These are phyloP conservation scores for Rhizomucor pusillus DNA, from an alignment of 371 early-diverging fungal genomes.

Conservation along the genomic window DNA sequence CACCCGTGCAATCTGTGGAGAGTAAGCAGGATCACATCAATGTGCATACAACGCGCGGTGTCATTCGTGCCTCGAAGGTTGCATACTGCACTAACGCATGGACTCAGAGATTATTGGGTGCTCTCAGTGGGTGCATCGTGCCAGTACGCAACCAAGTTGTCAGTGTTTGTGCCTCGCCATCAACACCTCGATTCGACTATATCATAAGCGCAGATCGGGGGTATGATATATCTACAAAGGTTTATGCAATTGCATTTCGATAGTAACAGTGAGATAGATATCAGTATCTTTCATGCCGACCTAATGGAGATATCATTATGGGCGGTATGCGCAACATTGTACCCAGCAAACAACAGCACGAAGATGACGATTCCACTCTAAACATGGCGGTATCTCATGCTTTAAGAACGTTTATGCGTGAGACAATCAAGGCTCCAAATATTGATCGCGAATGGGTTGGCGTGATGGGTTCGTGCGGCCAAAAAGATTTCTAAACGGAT, in stretches of 20 bases:
- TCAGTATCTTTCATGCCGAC: constrained; percentile 47
- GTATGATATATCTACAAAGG: too few species aligned
- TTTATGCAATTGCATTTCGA: too few species aligned
- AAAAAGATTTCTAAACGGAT: background rate
- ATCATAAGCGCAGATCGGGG: constrained; percentile 38
- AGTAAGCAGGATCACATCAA: background rate
- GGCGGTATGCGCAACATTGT: constrained; percentile 51
- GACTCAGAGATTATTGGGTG: constrained; percentile 27
- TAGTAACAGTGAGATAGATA: constrained; percentile 17
- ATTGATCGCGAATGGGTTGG: constrained; percentile 34
- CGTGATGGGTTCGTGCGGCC: constrained; percentile 35
- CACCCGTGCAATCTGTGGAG: constrained; percentile 13
- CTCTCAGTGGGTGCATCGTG: constrained; percentile 14
- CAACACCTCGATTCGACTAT: constrained; percentile 23
- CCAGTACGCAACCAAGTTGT: constrained; percentile 58
- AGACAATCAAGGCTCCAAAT: constrained; percentile 5
- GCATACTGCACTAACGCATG: constrained; percentile 53
- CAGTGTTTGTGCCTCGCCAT: constrained; percentile 15
- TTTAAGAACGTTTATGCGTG: constrained; percentile 26
- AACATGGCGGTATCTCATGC: constrained; percentile 28
- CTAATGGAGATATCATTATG: constrained; percentile 45
- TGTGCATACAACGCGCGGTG: constrained; percentile 25
- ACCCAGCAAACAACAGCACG: constrained; percentile 28
- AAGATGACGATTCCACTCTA: constrained; percentile 34
- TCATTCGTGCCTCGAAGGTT: constrained; percentile 27